These are phyloP conservation scores for Bertia moriformis DNA, from an alignment of 2,329 filamentous ascomycete genomes.

Conservation along the genomic window DNA sequence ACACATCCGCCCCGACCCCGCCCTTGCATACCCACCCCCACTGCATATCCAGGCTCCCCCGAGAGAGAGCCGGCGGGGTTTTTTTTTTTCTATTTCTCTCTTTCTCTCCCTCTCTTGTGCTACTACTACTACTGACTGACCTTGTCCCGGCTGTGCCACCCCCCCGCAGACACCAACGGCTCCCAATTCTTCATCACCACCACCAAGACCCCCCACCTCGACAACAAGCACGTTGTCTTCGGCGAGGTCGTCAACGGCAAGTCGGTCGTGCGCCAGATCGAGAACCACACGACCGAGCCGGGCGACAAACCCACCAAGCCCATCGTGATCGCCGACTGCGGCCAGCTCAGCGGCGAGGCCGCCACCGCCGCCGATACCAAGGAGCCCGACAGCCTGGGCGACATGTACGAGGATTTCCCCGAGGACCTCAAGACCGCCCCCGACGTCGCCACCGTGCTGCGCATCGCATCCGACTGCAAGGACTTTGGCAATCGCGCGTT, in stretches of 20 bases:
- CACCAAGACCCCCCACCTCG: slow-evolving; percentile 82
- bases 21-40: too few species aligned
- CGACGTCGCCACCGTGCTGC: slow-evolving; percentile 52
- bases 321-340: slow-evolving; percentile 67
- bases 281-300: slow-evolving; percentile 62
- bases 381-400: slow-evolving; percentile 65
- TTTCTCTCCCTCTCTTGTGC: too few species aligned
- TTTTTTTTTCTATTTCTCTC: not conserved
- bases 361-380: slow-evolving; percentile 55
- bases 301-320: slow-evolving; percentile 68
- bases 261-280: slow-evolving; percentile 76
- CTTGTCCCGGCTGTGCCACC: slow-evolving; percentile 2
- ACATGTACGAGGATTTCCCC: slow-evolving; percentile 89
- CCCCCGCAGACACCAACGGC: slow-evolving; percentile 65
- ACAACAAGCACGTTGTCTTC: slow-evolving; percentile 94
- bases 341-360: slow-evolving; percentile 62
- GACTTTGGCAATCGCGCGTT: slow-evolving; percentile 85
- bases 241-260: slow-evolving; percentile 89
- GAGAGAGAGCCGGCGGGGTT: too few species aligned
- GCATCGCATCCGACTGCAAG: slow-evolving; percentile 76
- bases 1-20: too few species aligned
- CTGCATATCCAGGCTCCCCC: too few species aligned
- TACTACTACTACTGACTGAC: slow-evolving; percentile 14
- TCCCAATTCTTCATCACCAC: slow-evolving; percentile 98
- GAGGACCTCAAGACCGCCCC: slow-evolving; percentile 61